These are phyloP conservation scores for Peronospora belbahrii DNA, from an alignment of 352 stramenopile species.

Conservation along the genomic window DNA sequence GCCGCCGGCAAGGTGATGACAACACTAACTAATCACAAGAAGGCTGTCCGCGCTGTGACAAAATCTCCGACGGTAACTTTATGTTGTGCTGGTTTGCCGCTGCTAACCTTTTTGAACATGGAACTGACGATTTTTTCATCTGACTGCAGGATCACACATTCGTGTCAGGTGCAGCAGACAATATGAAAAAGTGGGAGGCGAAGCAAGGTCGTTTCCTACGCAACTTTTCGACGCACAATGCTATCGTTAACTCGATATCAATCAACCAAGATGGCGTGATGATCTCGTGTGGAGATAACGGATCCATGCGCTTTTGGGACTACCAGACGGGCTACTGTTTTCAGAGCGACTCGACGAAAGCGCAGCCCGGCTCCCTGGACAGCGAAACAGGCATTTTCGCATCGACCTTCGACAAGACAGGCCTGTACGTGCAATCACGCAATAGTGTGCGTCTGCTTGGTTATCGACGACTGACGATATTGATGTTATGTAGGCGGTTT, in stretches of 20 bases:
- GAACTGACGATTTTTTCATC: neutral
- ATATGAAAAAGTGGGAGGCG: slow-evolving; percentile 98
- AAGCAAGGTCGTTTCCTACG: slow-evolving; percentile 93
- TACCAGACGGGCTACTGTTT: slow-evolving; percentile 98
- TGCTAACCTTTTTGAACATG: neutral
- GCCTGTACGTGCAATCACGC: slow-evolving; percentile 49
- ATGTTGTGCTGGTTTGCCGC: neutral
- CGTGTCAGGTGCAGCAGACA: slow-evolving; percentile 94
- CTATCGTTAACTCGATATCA: slow-evolving; percentile 97
- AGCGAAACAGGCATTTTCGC: slow-evolving; percentile 97
- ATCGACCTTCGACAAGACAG: slow-evolving; percentile 95
- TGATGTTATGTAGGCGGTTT: slow-evolving; percentile 81
- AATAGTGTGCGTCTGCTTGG: neutral
- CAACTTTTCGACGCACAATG: slow-evolving; percentile 96
- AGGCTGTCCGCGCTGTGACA: slow-evolving; percentile 89
- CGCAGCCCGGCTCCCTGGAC: slow-evolving; percentile 93
- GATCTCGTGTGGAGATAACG: slow-evolving; percentile 95
- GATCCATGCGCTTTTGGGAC: slow-evolving; percentile 98
- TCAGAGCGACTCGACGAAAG: slow-evolving; percentile 91
- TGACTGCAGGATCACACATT: slow-evolving; percentile 91
- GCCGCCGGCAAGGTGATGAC: slow-evolving; percentile 96
- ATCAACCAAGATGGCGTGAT: slow-evolving; percentile 98
- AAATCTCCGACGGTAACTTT: slow-evolving; percentile 74
- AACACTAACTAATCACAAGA: slow-evolving; percentile 99
- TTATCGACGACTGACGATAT: slow-evolving; percentile 1